A percentile compares a stretch with the other conserved stretches of the same genome.
Evolutionary conservation across 2,329 filamentous ascomycete species (phyloP).

Genomic region (Aquanectria penicillioides): DNA sequence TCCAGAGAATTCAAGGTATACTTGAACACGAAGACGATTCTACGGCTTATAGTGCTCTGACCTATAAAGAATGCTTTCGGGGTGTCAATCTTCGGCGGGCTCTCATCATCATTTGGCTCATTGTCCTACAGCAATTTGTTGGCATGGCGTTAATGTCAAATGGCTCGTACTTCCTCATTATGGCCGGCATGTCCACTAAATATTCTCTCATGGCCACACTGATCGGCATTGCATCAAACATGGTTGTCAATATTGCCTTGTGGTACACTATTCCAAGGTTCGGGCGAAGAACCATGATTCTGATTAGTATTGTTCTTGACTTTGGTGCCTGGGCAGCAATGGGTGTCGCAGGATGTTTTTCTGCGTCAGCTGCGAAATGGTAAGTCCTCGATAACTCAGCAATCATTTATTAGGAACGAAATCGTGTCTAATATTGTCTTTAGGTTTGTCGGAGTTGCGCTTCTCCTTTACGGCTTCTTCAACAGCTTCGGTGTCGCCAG

Average conservation of each 20-base stretch:
- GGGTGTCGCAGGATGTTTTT: slow-evolving; percentile 2
- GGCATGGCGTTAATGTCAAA: background rate
- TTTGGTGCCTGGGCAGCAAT: background rate
- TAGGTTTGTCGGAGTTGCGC: background rate
- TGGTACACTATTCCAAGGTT: slow-evolving; percentile 1
- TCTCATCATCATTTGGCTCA: background rate
- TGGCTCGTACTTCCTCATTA: slow-evolving; percentile 6
- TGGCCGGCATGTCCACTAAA: background rate
- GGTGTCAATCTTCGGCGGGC: background rate
- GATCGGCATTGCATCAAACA: slow-evolving; percentile 2
- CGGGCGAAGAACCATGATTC: background rate
- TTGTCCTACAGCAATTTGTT: background rate
- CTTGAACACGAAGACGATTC: background rate
- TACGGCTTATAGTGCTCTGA: background rate
- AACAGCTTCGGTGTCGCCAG: background rate
- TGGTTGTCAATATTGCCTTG: background rate
- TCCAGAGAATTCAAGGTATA: background rate
- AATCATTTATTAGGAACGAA: background rate
- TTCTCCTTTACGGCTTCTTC: background rate
- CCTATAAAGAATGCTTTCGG: background rate
- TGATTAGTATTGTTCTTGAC: background rate
- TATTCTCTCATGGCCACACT: background rate
- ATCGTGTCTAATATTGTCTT: no score
- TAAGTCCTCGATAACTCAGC: background rate
- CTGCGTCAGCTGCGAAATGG: background rate